Conservation (phyloP, 2,329 filamentous ascomycete species). For the Curvularia verruculosa region DNA sequence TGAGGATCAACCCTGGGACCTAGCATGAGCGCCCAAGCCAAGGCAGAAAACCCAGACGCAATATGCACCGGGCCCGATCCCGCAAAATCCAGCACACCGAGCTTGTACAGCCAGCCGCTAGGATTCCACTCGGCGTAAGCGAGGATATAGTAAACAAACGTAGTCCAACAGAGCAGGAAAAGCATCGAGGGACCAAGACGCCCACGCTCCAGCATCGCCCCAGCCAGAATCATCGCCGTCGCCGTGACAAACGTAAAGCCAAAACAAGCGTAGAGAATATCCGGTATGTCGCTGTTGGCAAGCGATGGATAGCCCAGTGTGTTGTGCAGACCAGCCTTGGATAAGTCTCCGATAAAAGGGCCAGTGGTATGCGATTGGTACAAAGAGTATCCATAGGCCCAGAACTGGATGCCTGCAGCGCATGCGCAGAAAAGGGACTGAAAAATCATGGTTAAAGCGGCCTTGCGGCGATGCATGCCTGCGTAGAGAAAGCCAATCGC, state of each 20-base stretch:
- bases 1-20: constrained; percentile 70
- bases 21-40: constrained; percentile 75
- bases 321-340: constrained; percentile 41
- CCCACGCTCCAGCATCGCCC: constrained; percentile 44
- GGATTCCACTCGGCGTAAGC: constrained; percentile 81
- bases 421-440: constrained; percentile 57
- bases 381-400: constrained; percentile 56
- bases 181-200: constrained; percentile 41
- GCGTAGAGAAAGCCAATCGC: constrained; percentile 46
- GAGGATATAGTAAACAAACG: constrained; percentile 53
- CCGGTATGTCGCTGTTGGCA: constrained; percentile 41
- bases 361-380: constrained; percentile 46
- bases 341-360: constrained; percentile 40
- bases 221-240: constrained; percentile 44
- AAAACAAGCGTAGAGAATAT: constrained; percentile 44
- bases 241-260: constrained; percentile 45
- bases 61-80: constrained; percentile 79
- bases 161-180: constrained; percentile 45
- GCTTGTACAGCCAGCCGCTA: constrained; percentile 72
- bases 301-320: constrained; percentile 40
- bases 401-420: constrained; percentile 56
- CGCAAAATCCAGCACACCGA: constrained; percentile 75
- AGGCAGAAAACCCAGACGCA: constrained; percentile 71
- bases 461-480: constrained; percentile 42
- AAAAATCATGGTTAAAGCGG: constrained; percentile 54